Base-by-base conservation (phyloP, 768 basidiomycete genomes). In the Tubosaeta brunneosetosa region DNA sequence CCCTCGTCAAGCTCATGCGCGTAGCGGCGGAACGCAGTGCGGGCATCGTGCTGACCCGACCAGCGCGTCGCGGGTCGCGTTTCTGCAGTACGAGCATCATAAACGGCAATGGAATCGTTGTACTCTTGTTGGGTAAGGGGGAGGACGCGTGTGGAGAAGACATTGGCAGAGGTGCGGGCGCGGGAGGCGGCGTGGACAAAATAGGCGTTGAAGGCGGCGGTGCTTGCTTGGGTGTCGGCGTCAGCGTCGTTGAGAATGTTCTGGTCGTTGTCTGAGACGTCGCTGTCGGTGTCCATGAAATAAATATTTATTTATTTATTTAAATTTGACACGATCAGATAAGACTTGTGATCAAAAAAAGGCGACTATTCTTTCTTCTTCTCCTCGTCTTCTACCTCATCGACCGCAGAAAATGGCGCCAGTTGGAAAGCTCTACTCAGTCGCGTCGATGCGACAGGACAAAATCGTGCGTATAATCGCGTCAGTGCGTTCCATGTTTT, bases 191-290 rank as follows among this genome's bases (percentile, higher is more conserved):
- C 73, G 37, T 83, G 78, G 6, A 74, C 76, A 66, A 98, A 90
- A 73, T 95, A 98, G 19, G 86, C 83, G 71, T 98, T 94, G 50
- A 94, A 92, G 7, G 84, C 73, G 6, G 89, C 83, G 25, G 80
- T 77, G 4, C 19, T 14, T 22, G 47, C 40, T 10, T 49, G 50
- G 6, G 45, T 17, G 19, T 47, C 33, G 26, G 27, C 44, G 45
- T 58, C 47, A 50, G 46, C 37, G 42, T 48, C 55, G 51, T 58
- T 8, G 42, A 32, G 46, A 44, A 49, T 53, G 10, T 50, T 53
- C 36, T 57, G 66, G 53, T 68, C 66, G 51, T 60, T 44, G 57
- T 68, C 68, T 6, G 64, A 67, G 53, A 44, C 55, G 49, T 68
- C 61, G 49, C 43, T 51, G 60, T 70, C 67, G 9, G 59, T 65